These are phyloP conservation scores for Conoideocrella luteorostrata DNA, from an alignment of 2,329 filamentous ascomycete species.

Conservation along the genomic window DNA sequence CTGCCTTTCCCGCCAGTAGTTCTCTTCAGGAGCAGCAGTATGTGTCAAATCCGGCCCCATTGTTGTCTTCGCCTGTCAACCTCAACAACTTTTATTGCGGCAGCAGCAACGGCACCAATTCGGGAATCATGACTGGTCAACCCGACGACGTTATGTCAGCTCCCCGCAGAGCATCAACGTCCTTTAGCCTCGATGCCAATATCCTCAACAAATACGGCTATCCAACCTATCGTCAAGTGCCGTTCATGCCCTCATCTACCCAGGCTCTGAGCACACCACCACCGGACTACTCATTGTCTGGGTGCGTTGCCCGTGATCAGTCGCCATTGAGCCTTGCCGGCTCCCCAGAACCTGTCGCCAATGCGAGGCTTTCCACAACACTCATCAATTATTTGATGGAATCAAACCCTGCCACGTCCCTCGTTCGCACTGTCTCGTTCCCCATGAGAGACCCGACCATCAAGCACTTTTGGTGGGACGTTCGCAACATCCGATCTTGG, in stretches of 20 bases:
- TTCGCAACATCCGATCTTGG: conserved; percentile 83
- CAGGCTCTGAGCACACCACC: conserved; percentile 11
- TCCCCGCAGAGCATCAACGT: conserved; percentile 52
- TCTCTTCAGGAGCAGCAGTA: conserved; percentile 15
- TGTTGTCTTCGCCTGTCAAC: conserved; percentile 62
- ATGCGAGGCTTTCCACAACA: conserved; percentile 50
- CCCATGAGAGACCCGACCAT: conserved; percentile 58
- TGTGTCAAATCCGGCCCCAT: conserved; percentile 31
- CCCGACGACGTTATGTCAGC: conserved; percentile 7
- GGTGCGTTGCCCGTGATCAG: conserved; percentile 39
- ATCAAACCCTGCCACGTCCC: conserved; percentile 72
- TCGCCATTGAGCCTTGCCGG: conserved; percentile 36
- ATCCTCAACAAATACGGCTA: conserved; percentile 68
- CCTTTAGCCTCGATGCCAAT: conserved; percentile 60
- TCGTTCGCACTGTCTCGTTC: conserved; percentile 74
- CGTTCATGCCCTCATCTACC: conserved; percentile 29
- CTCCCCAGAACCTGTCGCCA: conserved; percentile 33
- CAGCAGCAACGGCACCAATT: not conserved
- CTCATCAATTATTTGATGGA: conserved; percentile 72
- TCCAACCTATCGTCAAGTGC: conserved; percentile 76
- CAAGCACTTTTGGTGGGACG: conserved; percentile 94
- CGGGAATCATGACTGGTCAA: conserved; percentile 9
- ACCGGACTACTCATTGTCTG: conserved; percentile 37
- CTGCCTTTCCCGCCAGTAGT: conserved; percentile 26
- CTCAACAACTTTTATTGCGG: conserved; percentile 37